phyloP scores from a whole-genome alignment of 768 basidiomycete genomes.

The Suillus brevipes region DNA sequence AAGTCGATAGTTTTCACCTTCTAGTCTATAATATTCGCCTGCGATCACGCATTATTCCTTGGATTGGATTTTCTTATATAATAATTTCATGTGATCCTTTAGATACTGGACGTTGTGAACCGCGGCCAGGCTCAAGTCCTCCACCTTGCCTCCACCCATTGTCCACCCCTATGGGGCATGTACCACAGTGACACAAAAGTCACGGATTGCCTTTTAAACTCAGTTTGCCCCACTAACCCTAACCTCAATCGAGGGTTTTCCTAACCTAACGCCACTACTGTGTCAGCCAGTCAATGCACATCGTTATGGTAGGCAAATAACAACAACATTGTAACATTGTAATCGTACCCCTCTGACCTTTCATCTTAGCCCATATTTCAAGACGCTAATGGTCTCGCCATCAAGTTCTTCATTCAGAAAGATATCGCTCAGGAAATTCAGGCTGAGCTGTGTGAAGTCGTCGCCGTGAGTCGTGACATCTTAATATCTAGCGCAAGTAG shows the following conservation, averaged over 20 bases:
- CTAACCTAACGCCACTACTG: constrained; percentile 6
- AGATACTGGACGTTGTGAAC: background rate
- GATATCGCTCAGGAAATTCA: constrained; percentile 69
- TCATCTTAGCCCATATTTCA: constrained; percentile 65
- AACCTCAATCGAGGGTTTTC: constrained; percentile 35
- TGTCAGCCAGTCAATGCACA: constrained; percentile 10
- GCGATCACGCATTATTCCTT: background rate
- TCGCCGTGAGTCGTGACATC: constrained; percentile 48
- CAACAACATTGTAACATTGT: too few relatives aligned
- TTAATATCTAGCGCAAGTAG: constrained; percentile 3
- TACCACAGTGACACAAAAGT: background rate
- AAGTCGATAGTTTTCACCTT: background rate
- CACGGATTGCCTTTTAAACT: constrained; percentile 2
- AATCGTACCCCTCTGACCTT: background rate
- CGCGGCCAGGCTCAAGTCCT: background rate
- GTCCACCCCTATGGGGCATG: background rate
- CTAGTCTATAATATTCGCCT: background rate
- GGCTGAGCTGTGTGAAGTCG: constrained; percentile 71
- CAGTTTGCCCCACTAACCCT: constrained; percentile 25
- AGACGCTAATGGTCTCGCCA: constrained; percentile 60
- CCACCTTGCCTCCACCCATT: background rate
- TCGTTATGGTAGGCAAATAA: constrained; percentile 6
- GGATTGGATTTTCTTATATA: background rate
- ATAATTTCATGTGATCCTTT: background rate
- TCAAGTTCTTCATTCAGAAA: constrained; percentile 86